Percentiles rank a stretch among this genome's conserved stretches.
phyloP scores from a whole-genome alignment of 148 eudicot species.

The Rhododendron mucronatum region DNA sequence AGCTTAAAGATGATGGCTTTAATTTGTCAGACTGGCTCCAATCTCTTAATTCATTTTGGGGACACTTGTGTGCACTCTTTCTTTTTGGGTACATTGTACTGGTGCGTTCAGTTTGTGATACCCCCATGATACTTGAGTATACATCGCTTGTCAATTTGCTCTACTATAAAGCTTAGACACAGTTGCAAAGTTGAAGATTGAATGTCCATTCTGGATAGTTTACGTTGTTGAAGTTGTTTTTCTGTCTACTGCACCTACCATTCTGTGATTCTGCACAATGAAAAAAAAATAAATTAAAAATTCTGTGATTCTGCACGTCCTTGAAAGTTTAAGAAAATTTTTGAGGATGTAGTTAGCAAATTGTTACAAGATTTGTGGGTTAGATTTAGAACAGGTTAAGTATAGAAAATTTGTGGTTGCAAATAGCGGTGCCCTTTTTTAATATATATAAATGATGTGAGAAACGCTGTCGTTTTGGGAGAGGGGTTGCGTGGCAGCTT shows the following conservation, averaged over 20 bases:
- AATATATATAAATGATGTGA: too few species aligned
- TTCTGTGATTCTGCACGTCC: neutral
- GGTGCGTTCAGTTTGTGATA: neutral
- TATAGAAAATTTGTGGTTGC: too few species aligned
- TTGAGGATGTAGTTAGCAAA: too few species aligned
- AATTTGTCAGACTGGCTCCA: slow-evolving; percentile 99
- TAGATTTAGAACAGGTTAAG: too few species aligned
- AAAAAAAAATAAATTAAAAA: too few species aligned
- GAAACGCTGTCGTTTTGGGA: too few species aligned
- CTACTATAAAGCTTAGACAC: neutral
- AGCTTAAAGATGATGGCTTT: slow-evolving; percentile 93
- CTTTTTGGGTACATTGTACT: neutral
- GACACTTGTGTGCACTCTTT: slow-evolving; percentile 74
- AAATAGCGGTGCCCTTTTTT: too few species aligned
- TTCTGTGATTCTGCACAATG: too few species aligned
- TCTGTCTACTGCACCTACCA: too few species aligned
- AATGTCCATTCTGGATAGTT: neutral
- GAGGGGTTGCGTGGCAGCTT: too few species aligned
- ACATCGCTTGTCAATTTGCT: neutral
- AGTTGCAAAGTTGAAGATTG: neutral
- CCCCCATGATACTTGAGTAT: neutral
- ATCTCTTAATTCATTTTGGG: slow-evolving; percentile 96
- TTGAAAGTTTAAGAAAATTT: too few species aligned
- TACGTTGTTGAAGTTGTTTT: neutral
- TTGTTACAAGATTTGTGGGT: too few species aligned